Evolutionary conservation across 768 basidiomycete genomes (phyloP).

Genomic region (Kwoniella dejecticola): DNA sequence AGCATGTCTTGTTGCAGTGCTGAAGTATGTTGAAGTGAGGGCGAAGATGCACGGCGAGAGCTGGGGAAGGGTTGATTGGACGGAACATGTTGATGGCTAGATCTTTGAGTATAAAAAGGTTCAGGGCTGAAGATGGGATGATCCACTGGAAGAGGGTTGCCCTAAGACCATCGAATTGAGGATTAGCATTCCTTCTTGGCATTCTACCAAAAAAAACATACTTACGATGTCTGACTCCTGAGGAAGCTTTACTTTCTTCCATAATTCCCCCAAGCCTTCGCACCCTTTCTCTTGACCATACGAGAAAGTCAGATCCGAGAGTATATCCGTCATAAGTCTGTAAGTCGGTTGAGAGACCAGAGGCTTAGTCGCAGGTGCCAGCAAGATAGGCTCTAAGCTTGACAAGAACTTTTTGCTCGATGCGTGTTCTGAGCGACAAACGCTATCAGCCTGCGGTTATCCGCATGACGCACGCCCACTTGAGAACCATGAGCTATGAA

Average conservation of each 20-base stretch:
- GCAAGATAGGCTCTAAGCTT: conserved; percentile 32
- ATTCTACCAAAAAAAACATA: neutral
- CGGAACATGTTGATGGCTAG: conserved; percentile 58
- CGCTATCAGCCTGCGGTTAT: neutral
- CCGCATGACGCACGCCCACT: neutral
- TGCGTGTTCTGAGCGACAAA: conserved; percentile 32
- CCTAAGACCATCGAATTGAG: conserved; percentile 25
- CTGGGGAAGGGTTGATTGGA: conserved; percentile 10
- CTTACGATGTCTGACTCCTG: conserved; percentile 79
- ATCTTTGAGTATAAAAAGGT: conserved; percentile 67
- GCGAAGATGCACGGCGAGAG: conserved; percentile 28
- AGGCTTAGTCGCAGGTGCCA: conserved; percentile 35
- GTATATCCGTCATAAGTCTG: conserved; percentile 66
- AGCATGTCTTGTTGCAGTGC: conserved; percentile 15
- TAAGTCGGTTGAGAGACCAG: conserved; percentile 34
- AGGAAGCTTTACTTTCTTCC: conserved; percentile 75
- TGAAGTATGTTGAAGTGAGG: conserved; percentile 21
- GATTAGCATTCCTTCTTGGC: neutral
- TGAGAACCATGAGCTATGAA: too few relatives aligned
- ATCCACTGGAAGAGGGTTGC: conserved; percentile 44
- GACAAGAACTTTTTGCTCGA: conserved; percentile 41
- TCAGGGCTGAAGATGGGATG: conserved; percentile 54
- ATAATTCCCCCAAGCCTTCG: conserved; percentile 70
- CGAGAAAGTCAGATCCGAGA: conserved; percentile 77
- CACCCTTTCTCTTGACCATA: conserved; percentile 58